These are phyloP conservation scores for Lodderomyces jiufengensis DNA, from an alignment of 1,139 yeast genomes.

Conservation along the genomic window DNA sequence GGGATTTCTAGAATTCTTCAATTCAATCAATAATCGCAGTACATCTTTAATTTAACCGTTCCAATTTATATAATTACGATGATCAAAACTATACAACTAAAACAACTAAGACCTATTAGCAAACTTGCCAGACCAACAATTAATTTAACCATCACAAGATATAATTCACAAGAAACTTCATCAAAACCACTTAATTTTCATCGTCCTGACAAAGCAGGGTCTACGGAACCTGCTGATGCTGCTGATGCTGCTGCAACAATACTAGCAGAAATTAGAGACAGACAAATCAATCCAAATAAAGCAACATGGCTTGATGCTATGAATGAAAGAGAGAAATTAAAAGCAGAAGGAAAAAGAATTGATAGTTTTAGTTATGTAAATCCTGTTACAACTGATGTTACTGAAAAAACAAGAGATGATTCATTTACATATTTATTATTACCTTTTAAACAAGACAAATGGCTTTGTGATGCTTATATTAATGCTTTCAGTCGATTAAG, in stretches of 20 bases:
- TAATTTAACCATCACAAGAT: too few species aligned
- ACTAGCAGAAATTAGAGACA: conserved; percentile 47
- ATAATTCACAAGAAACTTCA: not conserved
- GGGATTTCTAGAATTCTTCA: too few species aligned
- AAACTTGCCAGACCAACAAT: too few species aligned
- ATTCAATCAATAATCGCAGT: too few species aligned
- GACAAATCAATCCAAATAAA: conserved; percentile 40
- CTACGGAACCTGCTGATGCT: conserved; percentile 49
- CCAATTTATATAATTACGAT: too few species aligned
- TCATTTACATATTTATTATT: conserved; percentile 70
- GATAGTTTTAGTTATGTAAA: conserved; percentile 70
- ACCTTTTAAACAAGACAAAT: conserved; percentile 81
- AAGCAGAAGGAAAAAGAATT: conserved; percentile 64
- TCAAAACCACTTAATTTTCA: conserved; percentile 23
- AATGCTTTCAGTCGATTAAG: conserved; percentile 86
- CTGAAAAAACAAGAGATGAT: conserved; percentile 71
- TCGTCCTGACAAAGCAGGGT: conserved; percentile 38
- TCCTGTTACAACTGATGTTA: conserved; percentile 67
- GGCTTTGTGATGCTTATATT: conserved; percentile 82
- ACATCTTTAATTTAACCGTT: too few species aligned
- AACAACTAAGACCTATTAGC: too few species aligned
- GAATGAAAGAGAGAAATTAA: conserved; percentile 66
- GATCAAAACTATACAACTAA: too few species aligned
- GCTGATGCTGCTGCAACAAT: conserved; percentile 70
- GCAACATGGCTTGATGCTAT: conserved; percentile 86